Evolutionary conservation across 345 rosid species (phyloP).

Genomic region (Rhodomyrtus tomentosa): DNA sequence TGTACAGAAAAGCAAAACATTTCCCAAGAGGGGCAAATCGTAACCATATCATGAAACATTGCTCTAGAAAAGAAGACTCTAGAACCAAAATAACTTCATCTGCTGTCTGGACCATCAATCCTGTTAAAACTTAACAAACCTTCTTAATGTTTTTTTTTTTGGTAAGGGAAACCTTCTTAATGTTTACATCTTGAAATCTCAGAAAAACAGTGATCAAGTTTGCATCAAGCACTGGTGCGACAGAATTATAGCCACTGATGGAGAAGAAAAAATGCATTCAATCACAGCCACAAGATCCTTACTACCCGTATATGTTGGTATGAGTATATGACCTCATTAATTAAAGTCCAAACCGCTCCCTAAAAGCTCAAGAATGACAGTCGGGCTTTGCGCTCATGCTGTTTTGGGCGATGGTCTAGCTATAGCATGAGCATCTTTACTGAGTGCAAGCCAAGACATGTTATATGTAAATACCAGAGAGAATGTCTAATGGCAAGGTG

Average conservation of each 20-base stretch:
- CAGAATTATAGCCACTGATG: neutral
- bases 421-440: neutral
- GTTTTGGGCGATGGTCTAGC: neutral
- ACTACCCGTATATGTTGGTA: neutral
- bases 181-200: neutral
- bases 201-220: neutral
- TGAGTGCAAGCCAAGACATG: neutral
- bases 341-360: neutral
- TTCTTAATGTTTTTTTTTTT: neutral
- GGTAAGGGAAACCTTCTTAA: neutral
- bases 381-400: neutral
- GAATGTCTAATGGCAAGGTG: neutral
- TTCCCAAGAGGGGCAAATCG: neutral
- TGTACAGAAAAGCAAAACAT: neutral
- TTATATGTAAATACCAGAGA: neutral
- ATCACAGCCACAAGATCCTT: neutral
- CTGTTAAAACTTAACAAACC: neutral
- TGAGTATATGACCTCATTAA: neutral
- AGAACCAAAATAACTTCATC: neutral
- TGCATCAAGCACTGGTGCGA: neutral
- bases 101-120: neutral
- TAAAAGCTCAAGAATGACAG: neutral
- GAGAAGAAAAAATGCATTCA: neutral
- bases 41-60: neutral
- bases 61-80: neutral